phyloP scores from a whole-genome alignment of 139 green algal genomes.

The Tetradesmus obliquus region DNA sequence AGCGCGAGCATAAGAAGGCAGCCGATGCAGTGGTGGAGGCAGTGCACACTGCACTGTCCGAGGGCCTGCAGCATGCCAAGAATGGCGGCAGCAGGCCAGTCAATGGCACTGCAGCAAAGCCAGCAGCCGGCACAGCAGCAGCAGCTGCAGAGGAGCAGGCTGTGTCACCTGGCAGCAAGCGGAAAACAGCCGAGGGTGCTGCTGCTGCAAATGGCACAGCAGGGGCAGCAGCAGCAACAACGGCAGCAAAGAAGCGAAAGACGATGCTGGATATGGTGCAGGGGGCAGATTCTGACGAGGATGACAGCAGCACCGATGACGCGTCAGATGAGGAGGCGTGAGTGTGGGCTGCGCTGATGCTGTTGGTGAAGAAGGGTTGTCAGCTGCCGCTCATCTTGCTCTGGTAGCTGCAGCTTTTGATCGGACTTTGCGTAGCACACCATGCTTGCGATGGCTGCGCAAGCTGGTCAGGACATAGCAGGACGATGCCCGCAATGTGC shows the following conservation, averaged over 20 bases:
- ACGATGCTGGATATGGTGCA: conserved; percentile 58
- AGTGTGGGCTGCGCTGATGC: not conserved
- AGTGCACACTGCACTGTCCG: conserved; percentile 47
- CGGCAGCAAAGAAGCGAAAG: conserved; percentile 16
- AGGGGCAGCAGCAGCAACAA: conserved; percentile 5
- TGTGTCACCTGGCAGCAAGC: not conserved
- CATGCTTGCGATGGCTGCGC: too few species aligned
- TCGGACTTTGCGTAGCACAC: too few species aligned
- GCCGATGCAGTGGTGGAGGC: conserved; percentile 55
- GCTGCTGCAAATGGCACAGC: too few species aligned
- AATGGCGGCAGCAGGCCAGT: conserved; percentile 54
- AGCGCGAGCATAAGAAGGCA: conserved; percentile 40
- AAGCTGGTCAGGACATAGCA: too few species aligned
- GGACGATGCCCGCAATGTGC: too few species aligned
- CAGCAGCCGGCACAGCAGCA: not conserved
- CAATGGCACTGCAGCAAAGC: conserved; percentile 47
- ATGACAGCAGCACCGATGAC: conserved; percentile 3
- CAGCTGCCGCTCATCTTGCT: too few species aligned
- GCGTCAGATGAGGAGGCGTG: not conserved
- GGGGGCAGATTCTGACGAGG: conserved; percentile 27
- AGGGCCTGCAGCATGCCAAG: conserved; percentile 58
- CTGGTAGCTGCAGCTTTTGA: too few species aligned
- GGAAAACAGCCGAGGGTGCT: conserved; percentile 10
- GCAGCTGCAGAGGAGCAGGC: conserved; percentile 7
- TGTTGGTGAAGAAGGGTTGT: too few species aligned